phyloP scores from a whole-genome alignment of 441 rosid genomes.

The Melastoma candidum region DNA sequence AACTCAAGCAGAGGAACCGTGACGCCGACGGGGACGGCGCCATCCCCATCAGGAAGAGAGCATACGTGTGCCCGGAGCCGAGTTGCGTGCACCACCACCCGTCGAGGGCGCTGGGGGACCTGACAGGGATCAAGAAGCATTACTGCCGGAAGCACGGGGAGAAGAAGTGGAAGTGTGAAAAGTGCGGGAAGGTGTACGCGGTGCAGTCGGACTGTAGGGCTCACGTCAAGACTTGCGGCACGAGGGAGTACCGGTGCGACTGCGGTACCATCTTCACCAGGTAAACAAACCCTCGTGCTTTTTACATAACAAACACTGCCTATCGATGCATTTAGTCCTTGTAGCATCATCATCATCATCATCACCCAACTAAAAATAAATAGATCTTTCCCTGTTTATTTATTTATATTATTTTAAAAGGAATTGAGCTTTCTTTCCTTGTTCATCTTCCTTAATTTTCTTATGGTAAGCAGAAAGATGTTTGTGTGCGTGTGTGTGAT shows the following conservation, averaged over 20 bases:
- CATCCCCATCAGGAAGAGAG: constrained; percentile 13
- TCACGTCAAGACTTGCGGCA: constrained; percentile 46
- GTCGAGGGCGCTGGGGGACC: constrained; percentile 22
- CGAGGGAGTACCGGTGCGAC: constrained; percentile 81
- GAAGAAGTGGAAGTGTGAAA: constrained; percentile 24
- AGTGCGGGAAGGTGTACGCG: constrained; percentile 20
- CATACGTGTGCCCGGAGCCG: constrained; percentile 22
- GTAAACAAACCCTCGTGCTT: constrained; percentile 15
- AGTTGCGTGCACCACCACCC: constrained; percentile 24
- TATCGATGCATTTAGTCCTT: background rate
- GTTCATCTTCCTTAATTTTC: too few species aligned
- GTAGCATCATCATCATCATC: background rate
- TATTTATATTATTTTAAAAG: background rate
- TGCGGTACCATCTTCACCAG: constrained; percentile 90
- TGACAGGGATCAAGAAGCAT: constrained; percentile 23
- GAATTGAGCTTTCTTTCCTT: background rate
- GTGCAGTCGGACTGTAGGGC: constrained; percentile 26
- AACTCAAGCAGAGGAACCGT: constrained; percentile 61
- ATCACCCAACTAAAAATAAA: background rate
- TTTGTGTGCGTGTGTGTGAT: too few species aligned
- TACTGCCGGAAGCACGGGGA: constrained; percentile 23
- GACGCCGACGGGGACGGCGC: constrained; percentile 14
- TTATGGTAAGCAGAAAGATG: too few species aligned
- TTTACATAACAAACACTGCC: background rate
- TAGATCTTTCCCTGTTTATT: too few species aligned